A percentile compares a stretch with the other conserved stretches of the same genome.
Conservation (phyloP, 1,284 basidiomycete genomes). For the Cryptococcus amylolentus region DNA sequence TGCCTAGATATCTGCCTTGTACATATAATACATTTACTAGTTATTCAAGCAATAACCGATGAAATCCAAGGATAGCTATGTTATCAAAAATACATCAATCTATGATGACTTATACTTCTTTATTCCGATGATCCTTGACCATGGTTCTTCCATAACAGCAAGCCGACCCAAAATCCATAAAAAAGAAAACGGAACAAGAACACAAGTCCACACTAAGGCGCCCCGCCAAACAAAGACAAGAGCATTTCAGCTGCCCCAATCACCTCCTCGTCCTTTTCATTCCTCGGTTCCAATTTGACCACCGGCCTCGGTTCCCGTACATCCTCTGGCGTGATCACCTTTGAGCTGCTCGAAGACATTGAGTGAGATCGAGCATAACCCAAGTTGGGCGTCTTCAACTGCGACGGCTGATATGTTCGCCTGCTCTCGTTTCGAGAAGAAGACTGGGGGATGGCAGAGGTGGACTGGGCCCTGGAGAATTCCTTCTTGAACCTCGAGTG, state of each 20-base stretch:
- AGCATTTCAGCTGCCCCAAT: constrained; percentile 15
- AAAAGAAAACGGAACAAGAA: background rate
- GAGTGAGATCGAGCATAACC: constrained; percentile 11
- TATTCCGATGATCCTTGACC: background rate
- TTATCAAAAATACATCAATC: background rate
- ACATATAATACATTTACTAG: background rate
- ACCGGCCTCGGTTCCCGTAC: background rate
- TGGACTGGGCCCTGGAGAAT: constrained; percentile 9
- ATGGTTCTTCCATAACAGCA: background rate
- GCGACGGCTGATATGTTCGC: background rate
- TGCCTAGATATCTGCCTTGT: background rate
- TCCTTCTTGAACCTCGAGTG: constrained; percentile 5
- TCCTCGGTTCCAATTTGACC: background rate
- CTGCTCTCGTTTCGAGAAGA: background rate
- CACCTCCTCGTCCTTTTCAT: constrained; percentile 12
- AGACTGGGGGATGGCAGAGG: background rate
- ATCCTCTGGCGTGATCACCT: constrained; percentile 14
- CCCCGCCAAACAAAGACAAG: constrained; percentile 13
- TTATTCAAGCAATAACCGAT: background rate
- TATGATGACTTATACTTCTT: background rate
- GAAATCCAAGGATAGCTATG: no score
- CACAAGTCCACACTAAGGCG: background rate
- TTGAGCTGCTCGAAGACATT: constrained; percentile 7
- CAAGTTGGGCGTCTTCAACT: background rate
- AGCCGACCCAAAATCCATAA: background rate